These are phyloP conservation scores for Phytophthora cajani DNA, from an alignment of 352 stramenopile genomes.

Conservation along the genomic window DNA sequence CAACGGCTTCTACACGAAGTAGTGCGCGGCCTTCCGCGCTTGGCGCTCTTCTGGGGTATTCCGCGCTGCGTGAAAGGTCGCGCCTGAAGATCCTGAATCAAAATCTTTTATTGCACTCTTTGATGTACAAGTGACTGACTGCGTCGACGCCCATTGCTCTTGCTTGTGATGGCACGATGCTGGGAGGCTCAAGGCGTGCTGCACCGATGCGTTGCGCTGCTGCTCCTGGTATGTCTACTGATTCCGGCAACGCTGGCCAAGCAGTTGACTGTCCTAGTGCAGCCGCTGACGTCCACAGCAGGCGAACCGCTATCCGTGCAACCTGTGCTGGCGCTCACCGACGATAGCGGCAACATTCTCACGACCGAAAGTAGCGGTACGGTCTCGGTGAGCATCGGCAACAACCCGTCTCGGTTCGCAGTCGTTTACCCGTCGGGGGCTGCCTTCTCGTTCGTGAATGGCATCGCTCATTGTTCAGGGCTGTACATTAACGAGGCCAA, in stretches of 20 bases:
- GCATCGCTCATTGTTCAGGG: constrained; percentile 72
- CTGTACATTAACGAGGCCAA: constrained; percentile 76
- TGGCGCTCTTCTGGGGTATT: background rate
- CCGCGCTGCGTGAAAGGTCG: constrained; percentile 34
- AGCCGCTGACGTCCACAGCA: constrained; percentile 67
- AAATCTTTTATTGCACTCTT: constrained; percentile 30
- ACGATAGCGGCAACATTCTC: constrained; percentile 82
- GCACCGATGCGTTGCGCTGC: constrained; percentile 4
- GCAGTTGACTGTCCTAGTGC: constrained; percentile 67
- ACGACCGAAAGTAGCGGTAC: constrained; percentile 59
- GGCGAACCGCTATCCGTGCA: constrained; percentile 69
- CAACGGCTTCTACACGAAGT: constrained; percentile 79
- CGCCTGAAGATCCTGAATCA: constrained; percentile 38
- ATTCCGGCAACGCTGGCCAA: constrained; percentile 21
- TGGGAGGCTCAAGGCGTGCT: constrained; percentile 2
- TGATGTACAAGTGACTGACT: constrained; percentile 28
- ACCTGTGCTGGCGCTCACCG: constrained; percentile 72
- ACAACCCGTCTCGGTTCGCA: constrained; percentile 61
- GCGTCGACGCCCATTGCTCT: constrained; percentile 7
- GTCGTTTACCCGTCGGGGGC: constrained; percentile 52
- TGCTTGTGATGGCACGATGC: constrained; percentile 38
- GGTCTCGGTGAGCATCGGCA: constrained; percentile 62
- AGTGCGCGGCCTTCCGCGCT: constrained; percentile 3
- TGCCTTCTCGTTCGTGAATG: constrained; percentile 75
- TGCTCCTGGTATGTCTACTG: constrained; percentile 17